phyloP scores from a whole-genome alignment of 1,284 basidiomycete genomes.

The Caloboletus inedulis region DNA sequence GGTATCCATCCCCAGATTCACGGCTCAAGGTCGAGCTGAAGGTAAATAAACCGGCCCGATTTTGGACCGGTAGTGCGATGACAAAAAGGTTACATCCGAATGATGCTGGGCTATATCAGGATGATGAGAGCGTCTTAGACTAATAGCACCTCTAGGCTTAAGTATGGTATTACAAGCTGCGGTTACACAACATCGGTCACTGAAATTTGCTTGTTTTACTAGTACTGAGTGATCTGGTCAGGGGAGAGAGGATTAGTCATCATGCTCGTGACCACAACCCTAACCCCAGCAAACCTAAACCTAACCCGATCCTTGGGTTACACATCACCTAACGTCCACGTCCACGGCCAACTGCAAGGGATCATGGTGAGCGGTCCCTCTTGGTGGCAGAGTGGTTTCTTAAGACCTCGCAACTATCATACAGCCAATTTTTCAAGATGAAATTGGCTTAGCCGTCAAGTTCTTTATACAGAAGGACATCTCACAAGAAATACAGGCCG shows the following conservation, averaged over 20 bases:
- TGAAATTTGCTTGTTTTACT: not conserved
- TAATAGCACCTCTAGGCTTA: not conserved
- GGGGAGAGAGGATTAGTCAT: conserved; percentile 14
- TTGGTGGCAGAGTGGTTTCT: not conserved
- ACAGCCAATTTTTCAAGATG: conserved; percentile 66
- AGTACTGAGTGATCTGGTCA: no score
- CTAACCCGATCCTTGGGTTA: conserved; percentile 37
- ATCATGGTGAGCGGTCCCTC: conserved; percentile 26
- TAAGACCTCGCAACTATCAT: conserved; percentile 3
- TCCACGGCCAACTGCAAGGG: not conserved
- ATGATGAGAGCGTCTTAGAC: conserved; percentile 39
- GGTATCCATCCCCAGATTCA: conserved; percentile 7
- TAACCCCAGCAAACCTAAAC: conserved; percentile 30
- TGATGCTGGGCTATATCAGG: conserved; percentile 46
- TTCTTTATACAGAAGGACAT: conserved; percentile 80
- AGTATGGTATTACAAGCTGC: not conserved
- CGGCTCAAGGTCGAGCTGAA: conserved; percentile 37
- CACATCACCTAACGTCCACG: not conserved
- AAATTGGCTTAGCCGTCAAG: conserved; percentile 61
- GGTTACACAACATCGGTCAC: not conserved
- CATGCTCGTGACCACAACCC: conserved; percentile 7
- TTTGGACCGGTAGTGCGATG: conserved; percentile 36
- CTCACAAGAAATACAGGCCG: conserved; percentile 59
- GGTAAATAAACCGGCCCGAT: conserved; percentile 34
- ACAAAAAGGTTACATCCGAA: conserved; percentile 35